These are phyloP conservation scores for Rutstroemia sp. DNA, from an alignment of 2,329 filamentous ascomycete genomes.

Conservation along the genomic window DNA sequence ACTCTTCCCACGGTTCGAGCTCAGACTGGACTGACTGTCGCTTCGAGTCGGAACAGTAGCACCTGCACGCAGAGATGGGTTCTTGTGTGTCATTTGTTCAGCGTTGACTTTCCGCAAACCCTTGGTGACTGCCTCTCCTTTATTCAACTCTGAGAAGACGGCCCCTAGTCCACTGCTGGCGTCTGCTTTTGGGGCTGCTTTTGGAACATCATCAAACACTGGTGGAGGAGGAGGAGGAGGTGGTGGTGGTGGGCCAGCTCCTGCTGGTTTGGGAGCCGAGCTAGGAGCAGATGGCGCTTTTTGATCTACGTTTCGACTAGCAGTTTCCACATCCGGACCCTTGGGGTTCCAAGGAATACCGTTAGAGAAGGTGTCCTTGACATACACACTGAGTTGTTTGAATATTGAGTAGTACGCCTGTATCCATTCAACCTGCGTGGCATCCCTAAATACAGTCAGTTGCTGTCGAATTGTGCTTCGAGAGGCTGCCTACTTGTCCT, in stretches of 20 bases:
- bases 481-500: slow-evolving; percentile 55
- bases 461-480: too few species aligned
- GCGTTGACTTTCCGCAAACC: slow-evolving; percentile 89
- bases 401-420: slow-evolving; percentile 90
- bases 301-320: slow-evolving; percentile 52
- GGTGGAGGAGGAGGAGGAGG: slow-evolving; percentile 54
- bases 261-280: slow-evolving; percentile 40
- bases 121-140: slow-evolving; percentile 79
- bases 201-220: slow-evolving; percentile 44
- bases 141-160: slow-evolving; percentile 88
- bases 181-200: slow-evolving; percentile 41
- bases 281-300: slow-evolving; percentile 48
- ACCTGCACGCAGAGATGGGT: slow-evolving; percentile 71
- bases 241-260: slow-evolving; percentile 39
- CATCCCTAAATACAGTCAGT: slow-evolving; percentile 48
- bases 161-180: slow-evolving; percentile 63
- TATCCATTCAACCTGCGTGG: slow-evolving; percentile 78
- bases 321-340: slow-evolving; percentile 65
- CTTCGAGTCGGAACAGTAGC: slow-evolving; percentile 59
- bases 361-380: slow-evolving; percentile 72
- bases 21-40: slow-evolving; percentile 42
- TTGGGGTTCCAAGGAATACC: slow-evolving; percentile 84
- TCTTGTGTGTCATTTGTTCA: slow-evolving; percentile 98
- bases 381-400: slow-evolving; percentile 73
- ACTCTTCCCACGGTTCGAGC: slow-evolving; percentile 63